phyloP scores from a whole-genome alignment of 257 asterid species.

The Solanum paucissectum region DNA sequence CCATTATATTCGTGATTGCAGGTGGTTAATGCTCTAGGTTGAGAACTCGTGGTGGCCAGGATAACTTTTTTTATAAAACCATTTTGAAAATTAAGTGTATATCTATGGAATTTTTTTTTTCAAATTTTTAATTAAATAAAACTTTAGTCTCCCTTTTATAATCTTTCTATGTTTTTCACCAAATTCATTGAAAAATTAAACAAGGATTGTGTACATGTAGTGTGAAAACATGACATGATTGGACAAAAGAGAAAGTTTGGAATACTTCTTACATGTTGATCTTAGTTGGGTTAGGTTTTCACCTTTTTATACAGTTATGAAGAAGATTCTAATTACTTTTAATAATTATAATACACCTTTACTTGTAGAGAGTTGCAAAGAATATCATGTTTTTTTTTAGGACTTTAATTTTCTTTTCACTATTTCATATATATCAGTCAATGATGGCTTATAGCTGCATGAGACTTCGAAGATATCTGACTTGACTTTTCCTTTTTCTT shows the following conservation, averaged over 20 bases:
- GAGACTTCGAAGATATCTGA: not conserved
- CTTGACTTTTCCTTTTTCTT: not conserved
- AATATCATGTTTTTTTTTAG: not conserved
- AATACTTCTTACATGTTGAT: not conserved
- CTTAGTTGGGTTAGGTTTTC: not conserved
- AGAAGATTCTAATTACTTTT: not conserved
- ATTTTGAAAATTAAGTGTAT: not conserved
- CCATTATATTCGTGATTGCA: not conserved
- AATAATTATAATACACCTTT: not conserved
- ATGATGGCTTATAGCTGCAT: not conserved
- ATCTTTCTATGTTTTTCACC: slow-evolving; percentile 15
- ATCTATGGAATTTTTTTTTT: not conserved
- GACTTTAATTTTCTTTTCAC: not conserved
- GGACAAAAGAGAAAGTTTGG: not conserved
- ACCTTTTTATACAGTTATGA: not conserved
- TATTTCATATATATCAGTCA: not conserved
- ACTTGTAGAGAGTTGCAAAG: not conserved
- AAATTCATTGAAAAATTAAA: slow-evolving; percentile 1
- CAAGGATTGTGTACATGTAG: not conserved
- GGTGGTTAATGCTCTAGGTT: not conserved
- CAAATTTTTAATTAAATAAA: not conserved
- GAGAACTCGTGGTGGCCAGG: not conserved
- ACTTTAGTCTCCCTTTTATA: not conserved
- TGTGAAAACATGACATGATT: not conserved
- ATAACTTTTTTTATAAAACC: not conserved